These are phyloP conservation scores for Penicillium expansum DNA, from an alignment of 2,329 filamentous ascomycete species.

Conservation along the genomic window DNA sequence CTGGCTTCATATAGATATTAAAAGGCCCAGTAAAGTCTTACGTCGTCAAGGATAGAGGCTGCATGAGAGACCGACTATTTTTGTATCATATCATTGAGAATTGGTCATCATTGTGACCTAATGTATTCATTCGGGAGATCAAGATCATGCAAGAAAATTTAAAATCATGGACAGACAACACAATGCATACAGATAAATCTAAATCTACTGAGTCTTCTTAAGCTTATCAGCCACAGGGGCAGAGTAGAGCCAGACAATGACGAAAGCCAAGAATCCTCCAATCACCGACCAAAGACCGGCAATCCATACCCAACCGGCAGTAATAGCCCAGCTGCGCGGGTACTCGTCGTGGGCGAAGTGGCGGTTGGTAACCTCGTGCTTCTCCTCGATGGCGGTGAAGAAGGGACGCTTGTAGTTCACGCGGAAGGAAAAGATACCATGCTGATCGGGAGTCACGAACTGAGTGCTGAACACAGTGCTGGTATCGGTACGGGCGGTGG, in stretches of 20 bases:
- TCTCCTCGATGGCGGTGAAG: slow-evolving; percentile 84
- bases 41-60: neutral
- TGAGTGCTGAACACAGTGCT: slow-evolving; percentile 69
- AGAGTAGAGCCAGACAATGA: slow-evolving; percentile 81
- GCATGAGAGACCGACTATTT: neutral
- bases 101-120: neutral
- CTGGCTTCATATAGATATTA: too few species aligned
- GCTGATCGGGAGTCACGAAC: slow-evolving; percentile 89
- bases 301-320: slow-evolving; percentile 92
- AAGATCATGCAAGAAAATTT: slow-evolving; percentile 22
- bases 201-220: slow-evolving; percentile 49
- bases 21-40: too few species aligned
- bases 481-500: slow-evolving; percentile 58
- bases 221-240: slow-evolving; percentile 49
- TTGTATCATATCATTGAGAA: neutral
- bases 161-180: slow-evolving; percentile 25
- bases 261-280: slow-evolving; percentile 79
- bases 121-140: slow-evolving; percentile 1
- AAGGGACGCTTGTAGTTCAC: slow-evolving; percentile 97
- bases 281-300: slow-evolving; percentile 81
- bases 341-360: slow-evolving; percentile 98
- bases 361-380: slow-evolving; percentile 88
- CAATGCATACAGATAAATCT: slow-evolving; percentile 18
- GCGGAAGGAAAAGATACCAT: slow-evolving; percentile 98
- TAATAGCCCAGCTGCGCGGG: slow-evolving; percentile 85